These are phyloP conservation scores for Penicillium fuscoglaucum DNA, from an alignment of 2,329 filamentous ascomycete genomes.

Conservation along the genomic window DNA sequence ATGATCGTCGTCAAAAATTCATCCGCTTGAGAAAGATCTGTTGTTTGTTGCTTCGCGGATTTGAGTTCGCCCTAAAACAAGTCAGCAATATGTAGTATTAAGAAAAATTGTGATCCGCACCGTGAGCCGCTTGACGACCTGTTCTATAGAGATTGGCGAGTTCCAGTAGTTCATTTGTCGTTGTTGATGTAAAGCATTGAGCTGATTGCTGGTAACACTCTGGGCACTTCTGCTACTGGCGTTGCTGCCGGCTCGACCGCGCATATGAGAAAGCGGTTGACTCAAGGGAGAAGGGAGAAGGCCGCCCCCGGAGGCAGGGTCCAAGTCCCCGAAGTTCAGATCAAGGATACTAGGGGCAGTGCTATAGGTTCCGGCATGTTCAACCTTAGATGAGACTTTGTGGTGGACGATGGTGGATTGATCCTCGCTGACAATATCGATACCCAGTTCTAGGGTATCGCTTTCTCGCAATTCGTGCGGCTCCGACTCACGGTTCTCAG, in stretches of 20 bases:
- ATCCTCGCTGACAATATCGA: conserved; percentile 98
- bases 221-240: conserved; percentile 58
- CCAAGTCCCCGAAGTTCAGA: conserved; percentile 88
- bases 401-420: conserved; percentile 98
- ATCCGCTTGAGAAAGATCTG: conserved; percentile 78
- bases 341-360: conserved; percentile 73
- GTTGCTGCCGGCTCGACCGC: conserved; percentile 70
- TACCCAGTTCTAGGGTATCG: conserved; percentile 90
- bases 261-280: conserved; percentile 63
- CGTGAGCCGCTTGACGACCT: conserved; percentile 84
- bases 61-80: conserved; percentile 81
- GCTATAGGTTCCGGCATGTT: conserved; percentile 83
- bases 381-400: conserved; percentile 95
- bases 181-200: conserved; percentile 65
- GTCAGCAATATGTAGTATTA: conserved; percentile 27
- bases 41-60: conserved; percentile 79
- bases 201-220: conserved; percentile 58
- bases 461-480: conserved; percentile 89
- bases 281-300: conserved; percentile 70
- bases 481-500: conserved; percentile 93
- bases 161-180: conserved; percentile 80
- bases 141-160: conserved; percentile 86
- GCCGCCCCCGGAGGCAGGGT: conserved; percentile 70
- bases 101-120: conserved; percentile 48
- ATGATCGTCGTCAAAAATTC: conserved; percentile 78